A percentile compares a stretch with the other conserved stretches of the same genome.
phyloP scores from a whole-genome alignment of 2,329 filamentous ascomycete genomes.

The Drechslera avenae region DNA sequence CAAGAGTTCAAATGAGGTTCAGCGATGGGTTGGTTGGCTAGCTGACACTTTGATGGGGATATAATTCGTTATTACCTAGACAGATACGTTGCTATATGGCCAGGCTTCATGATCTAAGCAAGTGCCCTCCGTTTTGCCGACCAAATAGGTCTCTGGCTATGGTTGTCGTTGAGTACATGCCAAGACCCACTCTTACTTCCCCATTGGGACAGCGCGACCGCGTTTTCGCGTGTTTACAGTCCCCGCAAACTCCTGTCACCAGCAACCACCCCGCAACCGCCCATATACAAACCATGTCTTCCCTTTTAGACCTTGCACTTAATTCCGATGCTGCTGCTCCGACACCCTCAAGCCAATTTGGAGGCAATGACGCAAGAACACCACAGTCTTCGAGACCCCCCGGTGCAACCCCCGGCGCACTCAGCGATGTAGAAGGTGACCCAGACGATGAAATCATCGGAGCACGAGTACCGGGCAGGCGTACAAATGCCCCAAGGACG shows the following conservation, averaged over 20 bases:
- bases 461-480: conserved; percentile 49
- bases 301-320: conserved; percentile 57
- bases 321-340: conserved; percentile 52
- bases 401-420: conserved; percentile 54
- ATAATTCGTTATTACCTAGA: too few species aligned
- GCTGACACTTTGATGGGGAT: too few species aligned
- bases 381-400: conserved; percentile 61
- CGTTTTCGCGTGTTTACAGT: conserved; percentile 31
- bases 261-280: conserved; percentile 11
- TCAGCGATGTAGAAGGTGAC: conserved; percentile 64
- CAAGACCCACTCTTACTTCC: conserved; percentile 24
- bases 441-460: conserved; percentile 67
- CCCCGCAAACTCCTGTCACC: conserved; percentile 16
- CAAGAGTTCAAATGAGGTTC: background rate
- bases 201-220: conserved; percentile 27
- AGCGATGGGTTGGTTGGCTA: background rate
- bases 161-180: background rate
- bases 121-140: too few species aligned
- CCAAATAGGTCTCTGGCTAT: too few species aligned
- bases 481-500: conserved; percentile 53
- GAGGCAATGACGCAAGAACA: conserved; percentile 41
- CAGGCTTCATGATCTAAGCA: too few species aligned
- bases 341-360: conserved; percentile 45
- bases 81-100: too few species aligned
- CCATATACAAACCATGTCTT: conserved; percentile 53